Percentiles rank a stretch among this genome's conserved stretches.
Evolutionary conservation across 306 rosid genomes (phyloP).

Genomic region (Sophora flavescens): DNA sequence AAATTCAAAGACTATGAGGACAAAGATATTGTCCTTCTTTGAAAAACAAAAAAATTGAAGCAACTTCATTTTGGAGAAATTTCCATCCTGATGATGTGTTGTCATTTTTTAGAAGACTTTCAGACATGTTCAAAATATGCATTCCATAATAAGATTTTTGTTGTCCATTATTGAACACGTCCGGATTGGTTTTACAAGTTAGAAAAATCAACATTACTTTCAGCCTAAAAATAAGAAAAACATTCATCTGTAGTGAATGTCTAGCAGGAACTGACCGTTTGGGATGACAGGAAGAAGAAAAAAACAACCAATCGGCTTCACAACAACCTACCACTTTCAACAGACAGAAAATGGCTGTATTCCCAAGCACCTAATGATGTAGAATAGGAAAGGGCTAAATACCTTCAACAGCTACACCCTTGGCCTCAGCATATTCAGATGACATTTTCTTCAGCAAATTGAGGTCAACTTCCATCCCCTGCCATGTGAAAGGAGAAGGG

Average conservation of each 20-base stretch:
- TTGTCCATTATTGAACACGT: background rate
- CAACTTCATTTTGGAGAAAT: slow-evolving; percentile 29
- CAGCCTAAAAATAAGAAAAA: background rate
- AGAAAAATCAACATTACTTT: slow-evolving; percentile 37
- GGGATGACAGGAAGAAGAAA: slow-evolving; percentile 12
- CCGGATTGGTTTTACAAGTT: slow-evolving; percentile 14
- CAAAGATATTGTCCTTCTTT: slow-evolving; percentile 6
- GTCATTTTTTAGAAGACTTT: slow-evolving; percentile 12
- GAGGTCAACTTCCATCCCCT: slow-evolving; percentile 74
- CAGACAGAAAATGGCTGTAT: background rate
- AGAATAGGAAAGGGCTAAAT: slow-evolving; percentile 21
- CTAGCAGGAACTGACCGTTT: background rate
- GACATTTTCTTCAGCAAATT: slow-evolving; percentile 65
- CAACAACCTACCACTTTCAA: slow-evolving; percentile 22
- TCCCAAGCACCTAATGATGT: slow-evolving; percentile 14
- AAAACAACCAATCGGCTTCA: slow-evolving; percentile 4
- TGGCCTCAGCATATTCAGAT: slow-evolving; percentile 74
- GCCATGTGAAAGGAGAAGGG: slow-evolving; percentile 31
- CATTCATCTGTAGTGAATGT: background rate
- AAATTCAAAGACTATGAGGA: background rate
- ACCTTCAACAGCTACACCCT: slow-evolving; percentile 73
- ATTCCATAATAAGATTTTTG: background rate
- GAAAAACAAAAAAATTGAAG: slow-evolving; percentile 1
- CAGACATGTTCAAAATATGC: background rate
- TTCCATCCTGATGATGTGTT: background rate